These are phyloP conservation scores for Magnaporthiopsis rhizophila DNA, from an alignment of 2,329 filamentous ascomycete species.

Conservation along the genomic window DNA sequence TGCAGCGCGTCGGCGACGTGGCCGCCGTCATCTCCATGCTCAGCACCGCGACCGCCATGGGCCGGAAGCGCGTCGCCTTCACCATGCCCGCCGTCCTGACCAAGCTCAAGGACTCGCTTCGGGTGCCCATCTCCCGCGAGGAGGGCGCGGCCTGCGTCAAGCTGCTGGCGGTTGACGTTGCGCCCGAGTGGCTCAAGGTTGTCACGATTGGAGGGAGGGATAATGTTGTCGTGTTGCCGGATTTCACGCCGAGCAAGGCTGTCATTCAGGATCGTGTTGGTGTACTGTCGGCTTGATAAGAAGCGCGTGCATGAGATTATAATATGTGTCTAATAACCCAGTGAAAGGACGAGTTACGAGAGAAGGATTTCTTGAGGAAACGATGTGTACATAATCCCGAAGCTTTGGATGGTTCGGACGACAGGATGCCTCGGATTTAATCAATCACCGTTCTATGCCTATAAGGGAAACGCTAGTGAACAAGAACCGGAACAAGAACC, in stretches of 20 bases:
- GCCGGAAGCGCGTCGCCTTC: constrained; percentile 54
- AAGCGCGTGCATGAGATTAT: no score
- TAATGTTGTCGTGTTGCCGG: constrained; percentile 47
- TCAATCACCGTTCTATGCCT: no score
- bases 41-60: constrained; percentile 41
- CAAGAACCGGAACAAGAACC: no score
- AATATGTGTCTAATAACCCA: neutral
- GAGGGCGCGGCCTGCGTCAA: constrained; percentile 43
- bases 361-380: neutral
- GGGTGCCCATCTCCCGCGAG: constrained; percentile 43
- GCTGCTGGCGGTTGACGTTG: constrained; percentile 45
- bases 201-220: constrained; percentile 44
- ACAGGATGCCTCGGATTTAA: no score
- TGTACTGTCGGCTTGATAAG: constrained; percentile 6
- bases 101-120: constrained; percentile 60
- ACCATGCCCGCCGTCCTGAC: constrained; percentile 54
- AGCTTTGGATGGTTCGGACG: no score
- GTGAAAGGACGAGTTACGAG: neutral
- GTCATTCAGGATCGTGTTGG: constrained; percentile 24
- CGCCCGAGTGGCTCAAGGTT: constrained; percentile 48
- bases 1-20: constrained; percentile 62
- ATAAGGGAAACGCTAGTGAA: no score
- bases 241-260: constrained; percentile 24
- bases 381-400: neutral
- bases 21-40: constrained; percentile 61